Percentiles rank a stretch among this genome's conserved stretches.
phyloP scores from a whole-genome alignment of 805 yeast species.

The Tetrapisispora pingtungensis region DNA sequence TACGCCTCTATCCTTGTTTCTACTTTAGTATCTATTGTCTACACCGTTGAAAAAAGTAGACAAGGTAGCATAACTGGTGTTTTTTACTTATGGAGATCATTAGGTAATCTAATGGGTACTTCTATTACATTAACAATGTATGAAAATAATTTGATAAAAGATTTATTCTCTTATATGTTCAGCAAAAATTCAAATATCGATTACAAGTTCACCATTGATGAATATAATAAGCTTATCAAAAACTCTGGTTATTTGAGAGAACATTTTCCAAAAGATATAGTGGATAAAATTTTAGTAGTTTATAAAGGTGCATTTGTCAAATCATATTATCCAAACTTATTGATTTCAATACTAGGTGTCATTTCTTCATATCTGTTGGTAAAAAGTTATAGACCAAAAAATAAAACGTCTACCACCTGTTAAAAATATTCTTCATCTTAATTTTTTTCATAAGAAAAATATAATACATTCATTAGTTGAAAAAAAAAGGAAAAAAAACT shows the following conservation, averaged over 20 bases:
- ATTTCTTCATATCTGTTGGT: constrained; percentile 10
- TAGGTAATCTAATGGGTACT: constrained; percentile 39
- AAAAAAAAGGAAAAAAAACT: too few relatives aligned
- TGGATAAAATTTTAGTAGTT: constrained; percentile 13
- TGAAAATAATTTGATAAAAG: constrained; percentile 25
- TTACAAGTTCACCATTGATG: constrained; percentile 12
- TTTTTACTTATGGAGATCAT: constrained; percentile 40
- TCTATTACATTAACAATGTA: constrained; percentile 34
- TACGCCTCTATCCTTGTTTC: constrained; percentile 45
- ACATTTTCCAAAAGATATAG: constrained; percentile 13
- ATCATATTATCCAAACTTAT: constrained; percentile 23
- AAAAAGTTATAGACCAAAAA: constrained; percentile 4
- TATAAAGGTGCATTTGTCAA: constrained; percentile 21
- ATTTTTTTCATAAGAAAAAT: too few relatives aligned
- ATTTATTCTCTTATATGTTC: constrained; percentile 28
- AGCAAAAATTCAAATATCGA: not conserved
- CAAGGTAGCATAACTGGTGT: constrained; percentile 42
- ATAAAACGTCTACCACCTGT: not conserved
- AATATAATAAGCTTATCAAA: constrained; percentile 15
- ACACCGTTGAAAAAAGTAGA: constrained; percentile 34
- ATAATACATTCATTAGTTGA: too few relatives aligned
- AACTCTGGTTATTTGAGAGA: constrained; percentile 25
- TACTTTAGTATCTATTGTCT: constrained; percentile 46
- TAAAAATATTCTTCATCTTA: not conserved
- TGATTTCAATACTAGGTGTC: constrained; percentile 14